phyloP scores from a whole-genome alignment of 2,329 filamentous ascomycete genomes.

The Fusarium sp. region DNA sequence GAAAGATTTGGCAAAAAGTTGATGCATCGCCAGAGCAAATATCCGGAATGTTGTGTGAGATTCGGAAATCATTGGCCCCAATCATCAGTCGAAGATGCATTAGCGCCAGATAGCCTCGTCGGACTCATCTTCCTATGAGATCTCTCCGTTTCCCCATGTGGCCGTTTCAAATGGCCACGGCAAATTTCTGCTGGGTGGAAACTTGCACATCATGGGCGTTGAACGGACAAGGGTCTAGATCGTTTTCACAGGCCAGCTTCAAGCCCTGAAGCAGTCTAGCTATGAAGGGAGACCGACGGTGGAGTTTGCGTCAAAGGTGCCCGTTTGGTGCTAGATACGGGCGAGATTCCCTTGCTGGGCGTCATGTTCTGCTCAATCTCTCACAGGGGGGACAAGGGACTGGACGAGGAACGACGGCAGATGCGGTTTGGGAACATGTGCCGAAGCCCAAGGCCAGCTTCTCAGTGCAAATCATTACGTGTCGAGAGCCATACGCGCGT shows the following conservation, averaged over 20 bases:
- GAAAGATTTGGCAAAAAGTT: too few relatives aligned
- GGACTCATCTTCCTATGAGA: constrained; percentile 26
- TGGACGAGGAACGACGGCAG: too few relatives aligned
- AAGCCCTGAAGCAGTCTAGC: constrained; percentile 17
- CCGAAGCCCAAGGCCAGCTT: too few relatives aligned
- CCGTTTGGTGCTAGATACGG: not conserved
- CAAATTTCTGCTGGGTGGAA: constrained; percentile 12
- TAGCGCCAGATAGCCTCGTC: not conserved
- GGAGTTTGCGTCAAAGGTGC: not conserved
- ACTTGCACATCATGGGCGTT: not conserved
- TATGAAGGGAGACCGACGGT: constrained; percentile 28
- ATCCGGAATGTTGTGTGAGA: too few relatives aligned
- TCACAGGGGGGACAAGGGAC: not conserved
- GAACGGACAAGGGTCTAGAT: constrained; percentile 16
- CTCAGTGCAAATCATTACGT: too few relatives aligned
- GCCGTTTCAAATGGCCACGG: constrained; percentile 22
- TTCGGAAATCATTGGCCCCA: not conserved
- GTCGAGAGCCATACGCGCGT: too few relatives aligned
- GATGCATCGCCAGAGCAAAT: too few relatives aligned
- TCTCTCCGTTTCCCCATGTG: constrained; percentile 31
- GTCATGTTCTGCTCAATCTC: not conserved
- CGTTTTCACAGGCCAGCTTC: not conserved
- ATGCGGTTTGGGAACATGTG: too few relatives aligned
- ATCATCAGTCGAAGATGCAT: not conserved
- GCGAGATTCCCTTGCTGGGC: not conserved